Evolutionary conservation across 192 early-diverging fungal genomes (phyloP).

Genomic region (Gaertneriomyces semiglobifer): DNA sequence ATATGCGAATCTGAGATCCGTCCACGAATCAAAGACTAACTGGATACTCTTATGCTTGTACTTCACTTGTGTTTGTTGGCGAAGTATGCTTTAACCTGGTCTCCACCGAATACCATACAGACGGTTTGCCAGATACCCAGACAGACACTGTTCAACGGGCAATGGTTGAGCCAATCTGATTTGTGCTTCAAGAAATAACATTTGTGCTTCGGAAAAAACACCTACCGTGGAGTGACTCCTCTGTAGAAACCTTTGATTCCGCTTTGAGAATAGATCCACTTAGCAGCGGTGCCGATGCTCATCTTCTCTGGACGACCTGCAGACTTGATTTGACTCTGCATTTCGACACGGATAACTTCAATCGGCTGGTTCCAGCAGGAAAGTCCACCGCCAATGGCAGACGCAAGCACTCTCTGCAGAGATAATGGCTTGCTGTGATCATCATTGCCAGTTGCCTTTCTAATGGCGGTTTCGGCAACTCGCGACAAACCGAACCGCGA

Average conservation of each 20-base stretch:
- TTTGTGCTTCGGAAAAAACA: neutral
- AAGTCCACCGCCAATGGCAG: slow-evolving; percentile 83
- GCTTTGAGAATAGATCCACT: slow-evolving; percentile 88
- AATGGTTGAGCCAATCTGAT: neutral
- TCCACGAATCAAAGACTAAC: no score
- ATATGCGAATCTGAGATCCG: no score
- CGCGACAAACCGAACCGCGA: slow-evolving; percentile 73
- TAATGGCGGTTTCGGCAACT: slow-evolving; percentile 62
- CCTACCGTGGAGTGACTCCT: slow-evolving; percentile 52
- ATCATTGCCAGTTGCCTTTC: slow-evolving; percentile 42
- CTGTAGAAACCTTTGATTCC: slow-evolving; percentile 89
- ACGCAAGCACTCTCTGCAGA: slow-evolving; percentile 69
- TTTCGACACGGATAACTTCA: slow-evolving; percentile 97
- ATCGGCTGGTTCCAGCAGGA: slow-evolving; percentile 99
- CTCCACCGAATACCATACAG: slow-evolving; percentile 87
- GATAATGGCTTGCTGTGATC: slow-evolving; percentile 33
- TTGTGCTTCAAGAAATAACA: no score
- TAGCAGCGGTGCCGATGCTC: slow-evolving; percentile 75
- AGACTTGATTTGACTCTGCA: slow-evolving; percentile 92
- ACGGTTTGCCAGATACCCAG: slow-evolving; percentile 68
- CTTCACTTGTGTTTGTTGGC: slow-evolving; percentile 15
- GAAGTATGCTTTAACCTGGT: slow-evolving; percentile 52
- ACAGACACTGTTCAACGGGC: slow-evolving; percentile 35
- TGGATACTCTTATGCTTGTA: no score
- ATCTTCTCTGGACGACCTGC: slow-evolving; percentile 87